phyloP scores from a whole-genome alignment of 176 grass and related monocot genomes.

The Bothriochloa decipiens region DNA sequence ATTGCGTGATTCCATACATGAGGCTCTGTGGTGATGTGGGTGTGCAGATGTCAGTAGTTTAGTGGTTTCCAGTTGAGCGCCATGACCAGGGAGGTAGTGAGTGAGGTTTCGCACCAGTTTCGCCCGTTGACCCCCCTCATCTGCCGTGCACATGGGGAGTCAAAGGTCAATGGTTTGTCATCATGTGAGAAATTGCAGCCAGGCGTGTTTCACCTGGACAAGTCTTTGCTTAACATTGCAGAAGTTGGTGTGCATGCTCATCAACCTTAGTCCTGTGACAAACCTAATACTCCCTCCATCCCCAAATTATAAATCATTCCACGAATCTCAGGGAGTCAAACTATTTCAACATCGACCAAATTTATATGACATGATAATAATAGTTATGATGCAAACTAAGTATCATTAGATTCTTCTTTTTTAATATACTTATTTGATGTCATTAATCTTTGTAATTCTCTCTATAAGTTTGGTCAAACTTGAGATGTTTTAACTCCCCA shows the following conservation, averaged over 20 bases:
- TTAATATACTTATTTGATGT: no score
- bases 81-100: not conserved
- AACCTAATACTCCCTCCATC: no score
- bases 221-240: not conserved
- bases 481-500: no score
- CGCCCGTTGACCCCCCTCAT: slow-evolving; percentile 29
- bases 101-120: slow-evolving; percentile 29
- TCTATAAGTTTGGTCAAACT: no score
- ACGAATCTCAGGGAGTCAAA: no score
- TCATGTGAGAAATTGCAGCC: not conserved
- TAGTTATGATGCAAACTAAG: no score
- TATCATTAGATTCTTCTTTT: no score
- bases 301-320: no score
- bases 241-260: not conserved
- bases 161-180: slow-evolving; percentile 40
- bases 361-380: no score
- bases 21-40: not conserved
- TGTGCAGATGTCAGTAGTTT: slow-evolving; percentile 17
- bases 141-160: slow-evolving; percentile 32
- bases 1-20: not conserved
- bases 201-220: not conserved
- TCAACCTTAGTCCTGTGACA: no score
- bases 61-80: slow-evolving; percentile 11
- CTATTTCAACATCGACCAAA: no score
- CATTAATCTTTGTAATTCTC: no score